These are phyloP conservation scores for Leersia perrieri DNA, from an alignment of 176 grass and related monocot genomes.

Conservation along the genomic window DNA sequence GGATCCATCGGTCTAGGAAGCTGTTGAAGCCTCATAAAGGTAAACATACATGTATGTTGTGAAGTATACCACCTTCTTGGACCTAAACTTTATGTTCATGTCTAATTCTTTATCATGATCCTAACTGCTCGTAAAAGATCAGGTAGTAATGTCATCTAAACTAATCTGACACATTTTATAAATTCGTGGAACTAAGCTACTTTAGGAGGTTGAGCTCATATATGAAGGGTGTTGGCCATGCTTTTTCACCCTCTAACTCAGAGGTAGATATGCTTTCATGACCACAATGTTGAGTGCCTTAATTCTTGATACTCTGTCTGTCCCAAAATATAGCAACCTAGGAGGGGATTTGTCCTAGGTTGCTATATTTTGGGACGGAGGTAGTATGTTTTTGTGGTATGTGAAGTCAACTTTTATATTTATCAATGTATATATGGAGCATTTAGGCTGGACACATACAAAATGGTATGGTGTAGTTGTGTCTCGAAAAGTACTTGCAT, in stretches of 20 bases:
- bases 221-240: neutral
- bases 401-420: neutral
- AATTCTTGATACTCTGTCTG: neutral
- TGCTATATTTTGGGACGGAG: too few species aligned
- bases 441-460: neutral
- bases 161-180: neutral
- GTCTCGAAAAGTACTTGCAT: neutral
- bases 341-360: too few species aligned
- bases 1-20: slow-evolving; percentile 39
- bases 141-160: neutral
- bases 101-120: neutral
- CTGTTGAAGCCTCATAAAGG: slow-evolving; percentile 40
- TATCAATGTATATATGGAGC: neutral
- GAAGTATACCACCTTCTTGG: neutral
- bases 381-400: neutral
- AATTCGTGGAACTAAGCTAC: neutral
- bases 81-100: neutral
- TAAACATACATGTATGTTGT: slow-evolving; percentile 20
- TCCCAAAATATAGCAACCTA: too few species aligned
- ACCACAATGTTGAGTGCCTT: neutral
- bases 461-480: neutral
- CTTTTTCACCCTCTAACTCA: neutral
- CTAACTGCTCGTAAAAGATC: neutral
- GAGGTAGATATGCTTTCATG: slow-evolving; percentile 10
- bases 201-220: slow-evolving; percentile 11